A percentile compares a stretch with the other conserved stretches of the same genome.
These are phyloP conservation scores for Penicillium salamii DNA, from an alignment of 495 filamentous ascomycete genomes.

Conservation along the genomic window DNA sequence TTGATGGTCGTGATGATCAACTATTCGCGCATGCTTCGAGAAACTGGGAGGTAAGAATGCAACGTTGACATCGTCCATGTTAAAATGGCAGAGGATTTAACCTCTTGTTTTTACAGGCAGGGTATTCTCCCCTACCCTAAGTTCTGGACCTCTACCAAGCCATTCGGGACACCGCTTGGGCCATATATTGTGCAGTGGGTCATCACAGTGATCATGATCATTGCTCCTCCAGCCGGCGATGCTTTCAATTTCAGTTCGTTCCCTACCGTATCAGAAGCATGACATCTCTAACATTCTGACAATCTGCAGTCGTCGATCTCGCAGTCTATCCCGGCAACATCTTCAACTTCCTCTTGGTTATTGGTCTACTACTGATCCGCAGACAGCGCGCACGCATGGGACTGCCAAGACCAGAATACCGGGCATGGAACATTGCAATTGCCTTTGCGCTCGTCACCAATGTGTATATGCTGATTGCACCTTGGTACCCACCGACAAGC, in stretches of 20 bases:
- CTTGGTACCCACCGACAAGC: conserved; percentile 60
- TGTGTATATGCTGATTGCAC: conserved; percentile 57
- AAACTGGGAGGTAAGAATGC: conserved; percentile 48
- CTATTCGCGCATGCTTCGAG: conserved; percentile 56
- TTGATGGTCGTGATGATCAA: conserved; percentile 57
- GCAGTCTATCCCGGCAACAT: conserved; percentile 50
- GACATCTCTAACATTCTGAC: not conserved
- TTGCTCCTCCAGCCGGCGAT: conserved; percentile 63
- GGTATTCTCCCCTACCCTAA: conserved; percentile 59
- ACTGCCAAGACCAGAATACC: conserved; percentile 43
- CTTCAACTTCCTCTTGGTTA: conserved; percentile 53
- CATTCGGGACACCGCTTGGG: conserved; percentile 59
- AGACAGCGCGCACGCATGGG: conserved; percentile 44
- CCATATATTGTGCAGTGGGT: conserved; percentile 57
- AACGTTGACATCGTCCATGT: too few species aligned
- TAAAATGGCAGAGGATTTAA: too few species aligned
- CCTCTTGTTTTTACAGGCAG: too few species aligned
- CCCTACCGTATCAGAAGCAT: not conserved
- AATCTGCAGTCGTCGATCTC: conserved; percentile 48
- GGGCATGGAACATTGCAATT: conserved; percentile 51
- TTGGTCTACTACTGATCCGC: conserved; percentile 53
- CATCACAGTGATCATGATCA: conserved; percentile 60
- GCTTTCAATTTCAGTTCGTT: conserved; percentile 57
- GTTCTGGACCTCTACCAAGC: conserved; percentile 61
- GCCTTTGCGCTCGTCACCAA: conserved; percentile 54